Evolutionary conservation across 139 green algal species (phyloP), one percentile per base, ranked within the genome.

Genomic region (Volvox africanus): DNA sequence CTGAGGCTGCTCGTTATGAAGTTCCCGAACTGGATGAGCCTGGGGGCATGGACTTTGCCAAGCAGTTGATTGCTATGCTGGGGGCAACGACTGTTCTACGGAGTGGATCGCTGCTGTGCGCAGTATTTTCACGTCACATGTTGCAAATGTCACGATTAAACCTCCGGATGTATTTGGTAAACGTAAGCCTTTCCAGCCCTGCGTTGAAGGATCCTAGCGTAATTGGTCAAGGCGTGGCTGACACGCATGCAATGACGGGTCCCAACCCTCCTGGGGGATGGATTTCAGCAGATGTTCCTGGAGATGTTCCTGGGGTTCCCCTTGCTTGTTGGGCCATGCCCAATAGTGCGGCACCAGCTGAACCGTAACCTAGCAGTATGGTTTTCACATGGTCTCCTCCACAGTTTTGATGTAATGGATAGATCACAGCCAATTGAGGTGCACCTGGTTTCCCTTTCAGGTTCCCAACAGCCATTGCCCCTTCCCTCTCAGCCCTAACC

Each of bases 171-270:
- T 90, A 26, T 62, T 90, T 0, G 86, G 86, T 0, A 62, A 30
- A 22, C 71, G 86, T 0, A 69, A 90, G 86, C 37, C 86, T 90
- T 90, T 44, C 86, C 86, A 0, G 73, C n/a, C 11, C 17, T 90
- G 17, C 86, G 86, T 13, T 69, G 86, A 22, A 77, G 75, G 86
- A 69, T 76, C 2, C 33, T 90, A 76, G 86, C 86, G 20, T 69
- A 90, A 71, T 24, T 90, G 20, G 86, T 90, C 5, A 83, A 76
- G 86, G 50, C 86, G 20, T 90, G 86, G 86, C 50, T 90, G 6
- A 90, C 73, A 14, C 50, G 50, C 50, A 62, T 75, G 86, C 30
- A 75, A 21, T 28, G 73, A 2, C 73, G 61, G 86, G 50, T 90
- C 9, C 50, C 50, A 2, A 2, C 19, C 0, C 2, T 36, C 13